phyloP scores from a whole-genome alignment of 768 basidiomycete genomes.

The Tulasnella sp. region DNA sequence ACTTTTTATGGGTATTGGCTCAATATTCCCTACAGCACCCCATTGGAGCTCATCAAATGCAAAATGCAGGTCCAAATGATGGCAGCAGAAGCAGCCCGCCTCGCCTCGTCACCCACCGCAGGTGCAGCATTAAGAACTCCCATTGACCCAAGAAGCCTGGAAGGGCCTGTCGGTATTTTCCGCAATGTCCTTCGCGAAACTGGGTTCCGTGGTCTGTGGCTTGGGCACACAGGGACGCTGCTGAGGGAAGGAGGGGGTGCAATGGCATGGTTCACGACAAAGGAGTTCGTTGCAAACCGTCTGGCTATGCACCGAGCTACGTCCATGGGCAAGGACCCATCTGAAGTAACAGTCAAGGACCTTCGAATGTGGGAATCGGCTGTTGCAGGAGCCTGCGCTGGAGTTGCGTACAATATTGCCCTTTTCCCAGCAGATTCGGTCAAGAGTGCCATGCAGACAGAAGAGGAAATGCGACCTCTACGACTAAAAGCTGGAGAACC shows the following conservation, averaged over 20 bases:
- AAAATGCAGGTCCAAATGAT: constrained; percentile 97
- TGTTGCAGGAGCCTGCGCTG: constrained; percentile 74
- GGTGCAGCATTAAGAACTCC: constrained; percentile 17
- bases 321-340: background rate
- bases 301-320: constrained; percentile 44
- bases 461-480: constrained; percentile 64
- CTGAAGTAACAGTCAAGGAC: constrained; percentile 24
- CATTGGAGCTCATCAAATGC: constrained; percentile 91
- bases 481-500: constrained; percentile 8
- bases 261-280: constrained; percentile 82
- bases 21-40: constrained; percentile 42
- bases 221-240: constrained; percentile 87
- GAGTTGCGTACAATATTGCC: constrained; percentile 72
- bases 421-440: constrained; percentile 92
- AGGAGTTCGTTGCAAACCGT: constrained; percentile 56
- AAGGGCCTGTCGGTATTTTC: constrained; percentile 64
- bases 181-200: constrained; percentile 45
- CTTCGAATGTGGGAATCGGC: constrained; percentile 72
- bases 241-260: constrained; percentile 87
- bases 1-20: background rate
- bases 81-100: constrained; percentile 25
- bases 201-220: constrained; percentile 84
- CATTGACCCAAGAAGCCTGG: constrained; percentile 31
- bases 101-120: constrained; percentile 15
- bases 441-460: constrained; percentile 91